Base-by-base conservation (phyloP, 176 grass and related monocot species). In the Pharus latifolius region DNA sequence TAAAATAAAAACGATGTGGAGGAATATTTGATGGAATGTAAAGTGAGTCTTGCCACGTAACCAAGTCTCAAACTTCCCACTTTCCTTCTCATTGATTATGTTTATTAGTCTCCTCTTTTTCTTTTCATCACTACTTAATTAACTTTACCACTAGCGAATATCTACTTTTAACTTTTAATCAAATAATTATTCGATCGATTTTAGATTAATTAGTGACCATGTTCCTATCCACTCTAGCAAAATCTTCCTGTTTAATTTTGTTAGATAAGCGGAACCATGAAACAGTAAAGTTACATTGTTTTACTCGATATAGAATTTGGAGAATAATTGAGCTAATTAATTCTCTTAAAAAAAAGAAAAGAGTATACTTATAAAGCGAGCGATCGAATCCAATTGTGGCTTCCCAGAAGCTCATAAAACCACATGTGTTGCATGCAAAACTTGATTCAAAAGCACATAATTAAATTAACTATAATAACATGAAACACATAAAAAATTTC, bases 11-110 rank as follows among this genome's bases (percentile, higher is more conserved):
- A 19, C 7, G 35, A 74, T 69, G 29, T 47, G 1, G 6, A 60
- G 63, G 76, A 74, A 79, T 74, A 85, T 79, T 79, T 54, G 53
- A 37, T 79, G 67, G 61, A 45, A 38, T 61, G 75, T 74, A 79
- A 84, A 79, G 69, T 7, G 9, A 60, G 7, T 3, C 2, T 23
- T 79, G 82, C 82, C 75, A 79, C 75, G 45, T 74, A 79, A 20
- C 37, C n/a, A 45, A 41, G 43, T 24, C 52, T 59, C 75, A 68
- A 60, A 30, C 44, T 22, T 17, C 37, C 26, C 34, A 17, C 35
- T 16, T 67, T 69, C 23, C 14, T 20, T 10, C 6, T 52, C 18
- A 44, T 73, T 78, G 30, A 58, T 71, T 84, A 72, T 24, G 30
- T 65, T 71, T 84, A 72, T 24, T 41, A 25, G 10, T 23, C 42